phyloP scores from a whole-genome alignment of 129 eudicot genomes.

The Smallanthus sonchifolius region DNA sequence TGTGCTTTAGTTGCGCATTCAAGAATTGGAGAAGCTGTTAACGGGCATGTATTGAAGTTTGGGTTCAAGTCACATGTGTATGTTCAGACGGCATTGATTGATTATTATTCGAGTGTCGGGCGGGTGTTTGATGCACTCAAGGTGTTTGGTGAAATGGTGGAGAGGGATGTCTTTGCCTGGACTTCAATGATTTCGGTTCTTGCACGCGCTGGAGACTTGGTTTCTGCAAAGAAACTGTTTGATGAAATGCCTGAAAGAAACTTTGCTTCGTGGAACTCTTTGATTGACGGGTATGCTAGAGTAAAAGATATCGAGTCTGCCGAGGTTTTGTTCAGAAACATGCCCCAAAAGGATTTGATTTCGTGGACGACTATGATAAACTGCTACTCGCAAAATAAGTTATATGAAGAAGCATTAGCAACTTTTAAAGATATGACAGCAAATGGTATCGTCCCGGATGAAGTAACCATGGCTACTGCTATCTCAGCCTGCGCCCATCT shows the following conservation, averaged over 20 bases:
- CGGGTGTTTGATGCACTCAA: slow-evolving; percentile 36
- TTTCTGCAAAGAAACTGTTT: slow-evolving; percentile 53
- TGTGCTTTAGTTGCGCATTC: slow-evolving; percentile 32
- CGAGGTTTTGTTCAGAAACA: slow-evolving; percentile 44
- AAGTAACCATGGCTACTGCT: slow-evolving; percentile 60
- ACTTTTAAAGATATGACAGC: slow-evolving; percentile 55
- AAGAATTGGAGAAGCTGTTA: slow-evolving; percentile 54
- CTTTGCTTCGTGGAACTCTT: slow-evolving; percentile 62
- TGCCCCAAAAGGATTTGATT: slow-evolving; percentile 58
- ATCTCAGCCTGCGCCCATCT: slow-evolving; percentile 80
- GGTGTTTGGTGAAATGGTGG: slow-evolving; percentile 69
- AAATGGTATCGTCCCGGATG: slow-evolving; percentile 51
- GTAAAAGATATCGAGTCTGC: slow-evolving; percentile 58
- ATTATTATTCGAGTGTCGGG: slow-evolving; percentile 60
- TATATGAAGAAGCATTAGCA: slow-evolving; percentile 44
- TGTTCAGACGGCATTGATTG: slow-evolving; percentile 71
- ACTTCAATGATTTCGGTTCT: slow-evolving; percentile 51
- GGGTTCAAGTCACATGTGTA: slow-evolving; percentile 54
- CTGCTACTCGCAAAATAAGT: slow-evolving; percentile 55
- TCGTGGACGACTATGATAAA: slow-evolving; percentile 90
- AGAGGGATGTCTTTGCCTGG: slow-evolving; percentile 68
- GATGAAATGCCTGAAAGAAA: slow-evolving; percentile 72
- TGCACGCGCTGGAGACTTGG: slow-evolving; percentile 56
- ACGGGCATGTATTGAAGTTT: slow-evolving; percentile 58
- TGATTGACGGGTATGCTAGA: slow-evolving; percentile 69